Base-by-base conservation (phyloP, 2,329 filamentous ascomycete species). In the Exophiala sp. region DNA sequence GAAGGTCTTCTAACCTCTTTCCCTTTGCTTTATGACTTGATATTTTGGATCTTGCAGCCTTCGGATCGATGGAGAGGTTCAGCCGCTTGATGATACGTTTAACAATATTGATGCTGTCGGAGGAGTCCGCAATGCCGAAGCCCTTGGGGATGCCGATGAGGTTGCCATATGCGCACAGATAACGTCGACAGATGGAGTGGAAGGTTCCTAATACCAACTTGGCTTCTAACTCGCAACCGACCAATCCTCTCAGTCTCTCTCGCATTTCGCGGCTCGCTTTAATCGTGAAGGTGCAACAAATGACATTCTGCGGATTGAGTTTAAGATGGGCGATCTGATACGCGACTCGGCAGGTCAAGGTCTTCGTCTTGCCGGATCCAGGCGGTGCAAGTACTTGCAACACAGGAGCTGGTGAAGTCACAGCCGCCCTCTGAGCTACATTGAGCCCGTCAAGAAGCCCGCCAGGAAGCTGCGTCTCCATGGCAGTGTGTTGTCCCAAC, bases 261-360 rank as follows among this genome's bases (percentile, higher is more conserved):
- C 89, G 88, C 91, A 98, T 98, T 71, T 97, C 91, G 14, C 78
- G 80, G 14, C 90, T 88, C 1, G 93, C 90, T 67, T 97, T 97
- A 66, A 95, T 89, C 1, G 93, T 98, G 65, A 98, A 98, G 0
- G 91, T 97, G 55, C 91, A 93, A 52, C 96, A 91, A 52, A 98
- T 83, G 62, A 97, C 82, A 70, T 96, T 88, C 71, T 86, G 82
- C 62, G 91, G 91, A 49, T 81, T 78, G 60, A 88, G 80, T 35
- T 83, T 80, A 60, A 80, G 72, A 61, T 85, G 75, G 43, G 83
- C 79, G 46, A 96, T 78, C 23, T 96, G 80, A 76, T 91, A 94
- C 60, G 90, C 90, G 50, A 96, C 88, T 55, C 93, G 85, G 38
- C 90, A 88, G 0, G 90, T 95, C 46, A 98, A 76, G 0, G 93